Conservation (phyloP, 2,329 filamentous ascomycete species). For the Colletotrichum sidae region DNA sequence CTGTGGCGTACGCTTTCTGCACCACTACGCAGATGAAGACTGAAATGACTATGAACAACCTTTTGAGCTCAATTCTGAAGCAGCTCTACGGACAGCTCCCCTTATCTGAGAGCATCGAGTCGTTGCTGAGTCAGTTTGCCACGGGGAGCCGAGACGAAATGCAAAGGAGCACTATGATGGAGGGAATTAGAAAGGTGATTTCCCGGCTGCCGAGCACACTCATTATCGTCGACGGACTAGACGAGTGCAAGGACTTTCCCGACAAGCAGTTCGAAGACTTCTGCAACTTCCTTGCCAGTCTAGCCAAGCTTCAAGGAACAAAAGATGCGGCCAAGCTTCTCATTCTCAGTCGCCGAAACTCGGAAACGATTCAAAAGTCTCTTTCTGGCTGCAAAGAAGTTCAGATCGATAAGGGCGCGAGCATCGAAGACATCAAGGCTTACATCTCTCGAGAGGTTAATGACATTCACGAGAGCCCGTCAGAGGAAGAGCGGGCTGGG, state of each 20-base stretch:
- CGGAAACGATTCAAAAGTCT: not conserved
- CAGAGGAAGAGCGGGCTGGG: not conserved
- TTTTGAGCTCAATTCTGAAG: constrained; percentile 10
- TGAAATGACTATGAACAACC: constrained; percentile 4
- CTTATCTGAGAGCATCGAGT: not conserved
- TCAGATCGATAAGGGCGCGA: not conserved
- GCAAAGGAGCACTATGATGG: constrained; percentile 10
- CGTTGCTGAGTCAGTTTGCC: not conserved
- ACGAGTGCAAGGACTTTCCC: constrained; percentile 9
- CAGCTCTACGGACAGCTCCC: constrained; percentile 11
- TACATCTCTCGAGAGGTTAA: not conserved
- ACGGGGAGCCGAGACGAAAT: not conserved
- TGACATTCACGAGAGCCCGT: not conserved
- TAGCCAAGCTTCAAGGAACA: not conserved
- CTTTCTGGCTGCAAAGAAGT: not conserved
- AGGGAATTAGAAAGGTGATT: not conserved
- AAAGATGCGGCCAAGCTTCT: not conserved
- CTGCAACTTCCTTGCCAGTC: constrained; percentile 4
- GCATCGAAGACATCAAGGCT: not conserved
- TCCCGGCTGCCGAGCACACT: not conserved
- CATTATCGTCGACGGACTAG: constrained; percentile 22
- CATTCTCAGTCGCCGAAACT: constrained; percentile 5
- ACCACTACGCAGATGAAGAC: constrained; percentile 17
- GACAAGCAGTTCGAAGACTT: constrained; percentile 11
- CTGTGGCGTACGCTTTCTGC: constrained; percentile 15